phyloP scores from a whole-genome alignment of 345 rosid genomes.

The Toxicodendron radicans region DNA sequence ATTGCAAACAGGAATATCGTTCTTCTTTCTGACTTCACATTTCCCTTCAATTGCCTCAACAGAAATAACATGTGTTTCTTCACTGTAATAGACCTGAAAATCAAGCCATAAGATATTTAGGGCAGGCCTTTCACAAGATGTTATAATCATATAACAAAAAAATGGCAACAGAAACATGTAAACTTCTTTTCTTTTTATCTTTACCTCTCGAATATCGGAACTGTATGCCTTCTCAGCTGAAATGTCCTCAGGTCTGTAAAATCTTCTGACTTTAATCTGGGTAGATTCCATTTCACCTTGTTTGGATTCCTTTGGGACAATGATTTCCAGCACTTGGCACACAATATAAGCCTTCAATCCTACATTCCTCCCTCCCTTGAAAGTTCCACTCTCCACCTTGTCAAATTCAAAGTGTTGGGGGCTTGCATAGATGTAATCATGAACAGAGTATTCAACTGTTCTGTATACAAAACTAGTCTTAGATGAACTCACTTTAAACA shows the following conservation, averaged over 20 bases:
- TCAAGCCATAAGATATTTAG: not conserved
- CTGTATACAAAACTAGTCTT: constrained; percentile 34
- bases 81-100: constrained; percentile 76
- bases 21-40: constrained; percentile 83
- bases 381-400: constrained; percentile 29
- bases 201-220: constrained; percentile 66
- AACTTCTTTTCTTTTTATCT: not conserved
- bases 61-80: constrained; percentile 39
- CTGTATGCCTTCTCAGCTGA: constrained; percentile 63
- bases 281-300: constrained; percentile 32
- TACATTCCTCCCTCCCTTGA: constrained; percentile 61
- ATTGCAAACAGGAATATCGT: constrained; percentile 47
- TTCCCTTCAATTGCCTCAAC: constrained; percentile 61
- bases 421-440: constrained; percentile 56
- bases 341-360: constrained; percentile 62
- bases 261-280: constrained; percentile 47
- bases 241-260: constrained; percentile 71
- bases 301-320: constrained; percentile 32
- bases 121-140: not conserved
- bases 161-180: not conserved
- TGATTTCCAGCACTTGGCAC: constrained; percentile 60
- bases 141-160: not conserved
- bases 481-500: constrained; percentile 28
- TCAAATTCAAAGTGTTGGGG: constrained; percentile 38
- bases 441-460: constrained; percentile 41